phyloP scores from a whole-genome alignment of 441 rosid genomes.

The Erodium texanum region DNA sequence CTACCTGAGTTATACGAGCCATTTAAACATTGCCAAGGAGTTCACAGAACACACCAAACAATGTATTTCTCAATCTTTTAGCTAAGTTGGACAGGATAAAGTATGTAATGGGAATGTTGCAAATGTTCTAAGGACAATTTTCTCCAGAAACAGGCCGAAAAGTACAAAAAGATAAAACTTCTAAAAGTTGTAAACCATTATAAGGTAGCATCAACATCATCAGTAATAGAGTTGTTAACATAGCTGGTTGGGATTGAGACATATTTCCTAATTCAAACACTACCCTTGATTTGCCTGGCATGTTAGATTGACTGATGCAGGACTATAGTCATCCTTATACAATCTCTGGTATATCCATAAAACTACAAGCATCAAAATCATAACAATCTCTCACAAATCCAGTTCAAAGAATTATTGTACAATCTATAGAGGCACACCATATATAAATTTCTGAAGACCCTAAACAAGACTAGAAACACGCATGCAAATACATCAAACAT shows the following conservation, averaged over 20 bases:
- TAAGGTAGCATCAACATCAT: background rate
- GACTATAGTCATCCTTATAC: background rate
- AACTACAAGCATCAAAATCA: background rate
- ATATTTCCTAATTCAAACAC: background rate
- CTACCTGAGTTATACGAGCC: background rate
- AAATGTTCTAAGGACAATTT: background rate
- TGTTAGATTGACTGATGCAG: background rate
- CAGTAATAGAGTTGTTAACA: background rate
- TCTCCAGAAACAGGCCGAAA: background rate
- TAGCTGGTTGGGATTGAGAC: background rate
- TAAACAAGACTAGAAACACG: background rate
- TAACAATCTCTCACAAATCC: constrained; percentile 1
- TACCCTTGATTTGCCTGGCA: background rate
- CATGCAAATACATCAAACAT: background rate
- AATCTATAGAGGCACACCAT: too few species aligned
- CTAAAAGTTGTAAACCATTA: background rate
- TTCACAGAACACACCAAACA: background rate
- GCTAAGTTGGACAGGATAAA: background rate
- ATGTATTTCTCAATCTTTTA: background rate
- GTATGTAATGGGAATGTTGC: background rate
- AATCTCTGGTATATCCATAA: constrained; percentile 1
- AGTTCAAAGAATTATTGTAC: background rate
- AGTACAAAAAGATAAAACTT: background rate
- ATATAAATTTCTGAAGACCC: background rate
- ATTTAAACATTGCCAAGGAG: background rate